Base-by-base conservation (phyloP, 192 early-diverging fungal species). In the Podila verticillata region DNA sequence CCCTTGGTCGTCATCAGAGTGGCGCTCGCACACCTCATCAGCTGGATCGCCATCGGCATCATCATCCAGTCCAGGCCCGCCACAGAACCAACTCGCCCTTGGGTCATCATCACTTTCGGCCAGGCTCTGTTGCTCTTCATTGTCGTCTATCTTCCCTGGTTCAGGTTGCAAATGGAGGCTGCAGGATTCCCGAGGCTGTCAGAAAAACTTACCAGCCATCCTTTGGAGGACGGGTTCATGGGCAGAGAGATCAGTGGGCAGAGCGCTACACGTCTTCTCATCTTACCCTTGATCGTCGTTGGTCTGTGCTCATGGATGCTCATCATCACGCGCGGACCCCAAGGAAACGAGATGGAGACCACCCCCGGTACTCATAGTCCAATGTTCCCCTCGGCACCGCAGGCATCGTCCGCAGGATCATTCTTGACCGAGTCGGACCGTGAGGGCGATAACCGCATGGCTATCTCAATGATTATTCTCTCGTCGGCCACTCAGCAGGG, bases 401-500 rank as follows among this genome's bases (percentile, higher is more conserved):
- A 54, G 39, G 13, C 39, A 51, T 8, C 17, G 51, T 54, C 51
- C 31, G 65, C 57, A 12, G 72, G 59, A 4, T 36, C 65, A 20
- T 54, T 74, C 59, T 19, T 66, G 47, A 48, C 28, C 15, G 74
- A 66, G 1, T 48, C 26, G 13, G 74, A 77, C 24, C 68, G 73
- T 7, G 48, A 67, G 17, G 39, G 67, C 30, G 65, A 84, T 13
- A 66, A 65, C 17, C 79, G 82, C 10, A 83, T 85, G 39, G 77
- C 84, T 61, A 83, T 88, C 28, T 72, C 61, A 0, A 68, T 80
- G 70, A 70, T 88, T 61, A 75, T 88, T 3, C 64, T 88, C 20
- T 88, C 87, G 1, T 86, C 87, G 4, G 82, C 85, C 70, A 88
- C 87, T 29, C 83, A 82, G 29, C 84, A 86, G 60, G 82, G 83